Conservation (phyloP, 495 filamentous ascomycete genomes). For the Saxophila tyrrhenica region DNA sequence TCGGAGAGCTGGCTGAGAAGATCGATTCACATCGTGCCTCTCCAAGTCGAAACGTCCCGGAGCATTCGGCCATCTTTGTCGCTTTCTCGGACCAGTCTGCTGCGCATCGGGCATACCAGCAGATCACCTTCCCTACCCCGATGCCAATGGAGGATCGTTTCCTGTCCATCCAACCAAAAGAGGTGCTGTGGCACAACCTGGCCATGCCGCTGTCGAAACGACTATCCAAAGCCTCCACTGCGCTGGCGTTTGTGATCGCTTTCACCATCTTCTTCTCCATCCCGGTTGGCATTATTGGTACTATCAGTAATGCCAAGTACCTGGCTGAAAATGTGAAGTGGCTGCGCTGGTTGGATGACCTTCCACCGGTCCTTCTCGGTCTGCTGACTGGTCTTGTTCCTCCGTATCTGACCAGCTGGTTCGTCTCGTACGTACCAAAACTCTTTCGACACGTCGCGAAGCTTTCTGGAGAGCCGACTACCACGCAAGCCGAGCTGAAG, state of each 20-base stretch:
- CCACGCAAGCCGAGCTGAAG: conserved; percentile 27
- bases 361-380: conserved; percentile 24
- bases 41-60: conserved; percentile 11
- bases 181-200: conserved; percentile 31
- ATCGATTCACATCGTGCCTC: conserved; percentile 12
- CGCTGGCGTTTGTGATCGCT: conserved; percentile 19
- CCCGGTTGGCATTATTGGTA: conserved; percentile 26
- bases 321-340: conserved; percentile 25
- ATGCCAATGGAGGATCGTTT: conserved; percentile 23
- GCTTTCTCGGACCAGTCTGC: conserved; percentile 25
- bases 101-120: conserved; percentile 27
- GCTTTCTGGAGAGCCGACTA: conserved; percentile 22
- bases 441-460: conserved; percentile 23
- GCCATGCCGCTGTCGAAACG: conserved; percentile 15
- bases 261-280: conserved; percentile 32
- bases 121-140: conserved; percentile 16
- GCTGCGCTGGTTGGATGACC: conserved; percentile 24
- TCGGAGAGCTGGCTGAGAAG: conserved; percentile 17
- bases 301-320: conserved; percentile 26
- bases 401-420: conserved; percentile 20
- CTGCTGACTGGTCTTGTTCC: conserved; percentile 28
- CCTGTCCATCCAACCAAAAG: conserved; percentile 23
- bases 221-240: conserved; percentile 23
- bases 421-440: conserved; percentile 26
- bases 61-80: conserved; percentile 25